Conservation (phyloP, 768 basidiomycete species). For the Kwoniella sp. region DNA sequence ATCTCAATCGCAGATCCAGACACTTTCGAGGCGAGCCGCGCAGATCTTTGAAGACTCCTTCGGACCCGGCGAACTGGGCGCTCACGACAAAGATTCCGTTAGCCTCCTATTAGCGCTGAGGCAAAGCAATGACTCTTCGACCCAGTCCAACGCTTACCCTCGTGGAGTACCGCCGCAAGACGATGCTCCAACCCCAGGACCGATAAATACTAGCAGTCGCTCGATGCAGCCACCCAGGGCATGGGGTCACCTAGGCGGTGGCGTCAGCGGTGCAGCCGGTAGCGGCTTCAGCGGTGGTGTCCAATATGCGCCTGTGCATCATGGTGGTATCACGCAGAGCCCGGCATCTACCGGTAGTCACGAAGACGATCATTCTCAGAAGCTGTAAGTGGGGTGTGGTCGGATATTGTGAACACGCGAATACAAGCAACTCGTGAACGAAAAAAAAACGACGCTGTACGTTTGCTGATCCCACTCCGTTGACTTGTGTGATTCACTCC, state of each 20-base stretch:
- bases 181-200: constrained; percentile 28
- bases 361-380: constrained; percentile 55
- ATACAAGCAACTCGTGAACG: background rate
- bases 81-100: constrained; percentile 47
- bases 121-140: constrained; percentile 38
- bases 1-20: constrained; percentile 47
- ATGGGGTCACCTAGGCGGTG: constrained; percentile 14
- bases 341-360: constrained; percentile 34
- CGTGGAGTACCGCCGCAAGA: constrained; percentile 26
- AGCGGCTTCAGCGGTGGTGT: background rate
- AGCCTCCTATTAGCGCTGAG: constrained; percentile 47
- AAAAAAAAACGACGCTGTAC: constrained; percentile 2
- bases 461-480: too few species aligned
- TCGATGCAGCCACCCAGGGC: constrained; percentile 19
- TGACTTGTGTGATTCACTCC: background rate
- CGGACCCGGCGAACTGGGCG: constrained; percentile 34
- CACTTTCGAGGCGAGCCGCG: constrained; percentile 49
- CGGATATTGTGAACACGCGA: background rate
- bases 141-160: constrained; percentile 26
- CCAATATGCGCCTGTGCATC: constrained; percentile 20
- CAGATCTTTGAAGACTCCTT: constrained; percentile 49
- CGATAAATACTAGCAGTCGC: background rate
- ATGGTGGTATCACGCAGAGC: constrained; percentile 28
- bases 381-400: constrained; percentile 34
- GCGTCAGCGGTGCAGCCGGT: too few species aligned